Base-by-base conservation (phyloP, 1,139 yeast species). In the Hansenula anomala region DNA sequence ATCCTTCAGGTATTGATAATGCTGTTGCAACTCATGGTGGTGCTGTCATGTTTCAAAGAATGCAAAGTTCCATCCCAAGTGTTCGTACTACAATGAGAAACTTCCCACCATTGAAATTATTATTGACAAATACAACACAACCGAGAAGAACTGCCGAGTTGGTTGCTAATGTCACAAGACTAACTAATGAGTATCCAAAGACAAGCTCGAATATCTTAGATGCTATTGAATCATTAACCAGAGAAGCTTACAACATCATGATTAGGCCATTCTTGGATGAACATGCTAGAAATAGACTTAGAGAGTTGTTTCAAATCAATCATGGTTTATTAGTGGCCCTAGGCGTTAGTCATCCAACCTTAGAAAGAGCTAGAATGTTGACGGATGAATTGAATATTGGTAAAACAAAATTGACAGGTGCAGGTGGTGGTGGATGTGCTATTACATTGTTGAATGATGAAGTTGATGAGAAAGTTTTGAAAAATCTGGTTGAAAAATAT, bases 391-490 rank as follows among this genome's bases (percentile, higher is more conserved):
- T 76, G 40, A 57, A 66, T 2, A 63, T 92, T 27, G 99, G 99
- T 7, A 80, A 86, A 43, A 90, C 99, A 2, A 92, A 92, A 60
- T 71, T 92, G 44, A 92, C 98, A 0, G 99, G 99, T 32, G 98
- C 98, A 0, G 99, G 99, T 20, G 98, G 98, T 16, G 99, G 99
- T 33, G 99, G 99, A 1, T 92, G 99, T 66, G 96, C 97, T 16
- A 83, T 94, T 41, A 92, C 97, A 0, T 66, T 92, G 37, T 70
- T 90, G 12, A 69, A 77, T 36, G 81, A 76, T 36, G 70, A 68
- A 11, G 67, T 66, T 4, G 56, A 60, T 1, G 62, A 61, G 9
- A 70, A 69, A 1, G 62, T 63, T 12, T 50, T 72, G 11, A 49
- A 47, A 2, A 47, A 56, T 14, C 60, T 72, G 44, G 59, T 58